These are phyloP conservation scores for Mycogone perniciosa DNA, from an alignment of 2,329 filamentous ascomycete genomes.

Conservation along the genomic window DNA sequence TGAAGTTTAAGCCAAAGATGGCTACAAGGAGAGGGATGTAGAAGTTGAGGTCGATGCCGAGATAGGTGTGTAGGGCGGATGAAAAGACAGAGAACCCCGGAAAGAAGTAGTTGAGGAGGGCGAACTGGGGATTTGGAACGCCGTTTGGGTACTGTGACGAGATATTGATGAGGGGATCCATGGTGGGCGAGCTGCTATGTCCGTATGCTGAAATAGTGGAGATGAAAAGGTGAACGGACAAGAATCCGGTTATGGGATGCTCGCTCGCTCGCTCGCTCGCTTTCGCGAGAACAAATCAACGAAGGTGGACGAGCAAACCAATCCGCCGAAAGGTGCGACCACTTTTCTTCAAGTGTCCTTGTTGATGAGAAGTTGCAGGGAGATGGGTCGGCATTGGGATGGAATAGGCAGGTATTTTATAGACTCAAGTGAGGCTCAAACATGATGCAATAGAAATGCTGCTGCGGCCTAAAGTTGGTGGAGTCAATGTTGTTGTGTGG, in stretches of 20 bases:
- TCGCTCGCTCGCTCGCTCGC: too few relatives aligned
- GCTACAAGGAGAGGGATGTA: conserved; percentile 55
- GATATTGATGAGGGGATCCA: conserved; percentile 21
- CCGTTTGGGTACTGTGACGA: conserved; percentile 15
- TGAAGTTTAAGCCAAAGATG: conserved; percentile 41
- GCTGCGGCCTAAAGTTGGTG: conserved; percentile 8
- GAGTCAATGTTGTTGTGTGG: neutral
- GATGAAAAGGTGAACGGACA: neutral
- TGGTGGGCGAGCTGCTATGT: conserved; percentile 6
- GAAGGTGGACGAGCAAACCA: too few relatives aligned
- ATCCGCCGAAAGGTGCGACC: too few relatives aligned
- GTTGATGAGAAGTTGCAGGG: too few relatives aligned
- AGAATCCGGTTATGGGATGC: neutral
- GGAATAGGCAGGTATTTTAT: too few relatives aligned
- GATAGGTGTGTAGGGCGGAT: conserved; percentile 45
- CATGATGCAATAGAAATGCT: neutral
- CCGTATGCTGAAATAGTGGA: neutral
- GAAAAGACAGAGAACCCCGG: conserved; percentile 58
- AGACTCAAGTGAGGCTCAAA: neutral
- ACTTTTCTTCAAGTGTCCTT: too few relatives aligned
- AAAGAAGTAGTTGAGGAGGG: conserved; percentile 56
- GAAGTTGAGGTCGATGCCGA: conserved; percentile 55
- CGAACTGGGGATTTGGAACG: conserved; percentile 32
- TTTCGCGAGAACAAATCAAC: too few relatives aligned
- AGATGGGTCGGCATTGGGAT: too few relatives aligned